These are phyloP conservation scores for Xylariaceae sp. DNA, from an alignment of 2,329 filamentous ascomycete species.

Conservation along the genomic window DNA sequence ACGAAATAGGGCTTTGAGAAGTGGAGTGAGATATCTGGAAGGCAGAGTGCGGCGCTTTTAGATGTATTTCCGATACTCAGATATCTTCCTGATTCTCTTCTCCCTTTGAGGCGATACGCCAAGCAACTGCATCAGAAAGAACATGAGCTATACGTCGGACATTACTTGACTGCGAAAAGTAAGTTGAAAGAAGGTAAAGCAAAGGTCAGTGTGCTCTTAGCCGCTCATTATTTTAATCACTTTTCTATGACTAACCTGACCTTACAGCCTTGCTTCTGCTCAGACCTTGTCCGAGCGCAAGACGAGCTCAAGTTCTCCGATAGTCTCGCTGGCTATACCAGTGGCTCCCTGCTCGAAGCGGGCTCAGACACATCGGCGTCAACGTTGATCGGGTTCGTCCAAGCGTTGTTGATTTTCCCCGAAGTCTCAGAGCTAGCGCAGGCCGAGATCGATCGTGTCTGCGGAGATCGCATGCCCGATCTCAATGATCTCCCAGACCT, in stretches of 20 bases:
- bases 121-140: slow-evolving; percentile 52
- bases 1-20: slow-evolving; percentile 28
- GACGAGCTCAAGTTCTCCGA: slow-evolving; percentile 44
- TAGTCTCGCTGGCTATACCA: slow-evolving; percentile 43
- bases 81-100: slow-evolving; percentile 50
- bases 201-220: slow-evolving; percentile 23
- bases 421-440: slow-evolving; percentile 39
- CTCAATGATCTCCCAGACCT: slow-evolving; percentile 50
- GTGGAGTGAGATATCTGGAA: slow-evolving; percentile 27
- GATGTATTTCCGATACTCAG: slow-evolving; percentile 55
- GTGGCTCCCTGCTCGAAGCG: slow-evolving; percentile 39
- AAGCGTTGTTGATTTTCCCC: slow-evolving; percentile 49
- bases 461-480: slow-evolving; percentile 52
- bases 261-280: slow-evolving; percentile 40
- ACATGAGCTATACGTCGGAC: slow-evolving; percentile 48
- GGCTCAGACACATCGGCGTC: slow-evolving; percentile 49
- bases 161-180: slow-evolving; percentile 51
- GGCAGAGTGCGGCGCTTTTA: slow-evolving; percentile 48
- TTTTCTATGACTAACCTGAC: slow-evolving; percentile 3
- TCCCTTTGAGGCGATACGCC: slow-evolving; percentile 48
- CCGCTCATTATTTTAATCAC: no score
- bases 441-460: slow-evolving; percentile 48
- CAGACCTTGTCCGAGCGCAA: slow-evolving; percentile 41
- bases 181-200: slow-evolving; percentile 39
- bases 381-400: slow-evolving; percentile 47